These are phyloP conservation scores for Wickerhamomyces sp. DNA, from an alignment of 1,139 yeast genomes.

Conservation along the genomic window DNA sequence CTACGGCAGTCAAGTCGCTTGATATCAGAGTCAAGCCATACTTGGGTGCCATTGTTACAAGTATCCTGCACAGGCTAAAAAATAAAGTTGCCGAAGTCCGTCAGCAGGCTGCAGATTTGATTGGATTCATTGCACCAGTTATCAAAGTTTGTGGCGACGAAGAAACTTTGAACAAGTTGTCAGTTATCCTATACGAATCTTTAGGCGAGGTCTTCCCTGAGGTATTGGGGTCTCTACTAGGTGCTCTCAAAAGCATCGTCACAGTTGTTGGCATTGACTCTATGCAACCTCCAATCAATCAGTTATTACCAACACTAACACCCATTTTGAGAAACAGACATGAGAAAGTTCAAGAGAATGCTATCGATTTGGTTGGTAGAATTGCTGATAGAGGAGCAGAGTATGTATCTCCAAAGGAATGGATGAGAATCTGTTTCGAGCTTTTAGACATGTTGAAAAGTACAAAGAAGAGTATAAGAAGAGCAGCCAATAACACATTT, in stretches of 20 bases:
- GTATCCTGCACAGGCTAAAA: constrained; percentile 68
- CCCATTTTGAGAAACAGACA: constrained; percentile 90
- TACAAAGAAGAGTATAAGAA: constrained; percentile 70
- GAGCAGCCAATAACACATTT: constrained; percentile 86
- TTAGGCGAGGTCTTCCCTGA: constrained; percentile 95
- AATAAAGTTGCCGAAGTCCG: constrained; percentile 71
- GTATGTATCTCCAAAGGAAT: constrained; percentile 84
- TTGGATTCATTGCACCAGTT: constrained; percentile 62
- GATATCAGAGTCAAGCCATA: constrained; percentile 72
- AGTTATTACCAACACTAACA: constrained; percentile 79
- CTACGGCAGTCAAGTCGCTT: constrained; percentile 59
- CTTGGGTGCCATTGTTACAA: constrained; percentile 67
- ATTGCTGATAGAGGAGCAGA: constrained; percentile 86
- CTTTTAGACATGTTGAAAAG: constrained; percentile 85
- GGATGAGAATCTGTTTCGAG: constrained; percentile 97
- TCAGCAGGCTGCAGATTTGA: constrained; percentile 81
- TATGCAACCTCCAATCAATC: constrained; percentile 80
- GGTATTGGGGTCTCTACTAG: constrained; percentile 79
- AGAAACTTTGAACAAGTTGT: constrained; percentile 58
- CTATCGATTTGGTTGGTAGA: constrained; percentile 74
- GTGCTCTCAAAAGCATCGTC: constrained; percentile 57
- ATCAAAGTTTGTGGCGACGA: constrained; percentile 65
- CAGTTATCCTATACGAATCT: constrained; percentile 80
- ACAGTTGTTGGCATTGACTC: constrained; percentile 47
- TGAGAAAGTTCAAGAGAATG: constrained; percentile 85